Evolutionary conservation across 2,329 filamentous ascomycete genomes (phyloP), one percentile per base, ranked within the genome.

Genomic region (Diaporthe vaccinii): DNA sequence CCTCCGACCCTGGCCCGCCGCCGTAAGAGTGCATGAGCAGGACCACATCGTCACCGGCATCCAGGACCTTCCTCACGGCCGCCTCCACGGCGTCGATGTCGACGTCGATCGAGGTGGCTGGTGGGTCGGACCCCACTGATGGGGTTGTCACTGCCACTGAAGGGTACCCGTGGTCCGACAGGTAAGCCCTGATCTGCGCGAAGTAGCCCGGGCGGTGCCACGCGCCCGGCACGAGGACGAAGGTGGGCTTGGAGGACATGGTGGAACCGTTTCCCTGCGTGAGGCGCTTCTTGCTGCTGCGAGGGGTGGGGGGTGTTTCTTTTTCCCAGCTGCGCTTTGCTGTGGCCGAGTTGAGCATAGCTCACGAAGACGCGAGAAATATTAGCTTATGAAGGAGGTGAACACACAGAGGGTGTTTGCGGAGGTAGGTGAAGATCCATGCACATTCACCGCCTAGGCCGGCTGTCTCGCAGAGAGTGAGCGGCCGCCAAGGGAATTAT

Each of bases 81-180:
- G 31, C 34, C 6, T 53, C 57, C 7, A 75, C 44, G 20, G 51
- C 68, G n/a, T 34, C 68, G 5, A 41, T 51, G 73, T 76, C 75
- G 15, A 31, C 34, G 14, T 44, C 58, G 9, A 46, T 49, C 0
- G 82, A 74, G 3, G 79, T 78, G 15, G 79, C 79, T 0, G 71
- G 78, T 0, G 80, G 77, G 73, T 79, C 78, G 7, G 85, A 78
- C 49, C 82, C 82, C 61, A 84, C 80, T 2, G 81, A 80, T 7
- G 84, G 82, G 4, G 82, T 81, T 6, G 78, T 74, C 44, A 82
- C 79, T 8, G 80, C 81, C 53, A 79, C 79, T 0, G 81, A 80
- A 10, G 79, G 62, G 76, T 82, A 85, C 6, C 82, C 84, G 34
- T 79, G 77, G 4, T 65, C 73, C 8, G 80, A 70, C 7, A 86